Percentiles rank a stretch among this genome's conserved stretches.
phyloP scores from a whole-genome alignment of 257 asterid genomes.

The Solanum chiquidenum region DNA sequence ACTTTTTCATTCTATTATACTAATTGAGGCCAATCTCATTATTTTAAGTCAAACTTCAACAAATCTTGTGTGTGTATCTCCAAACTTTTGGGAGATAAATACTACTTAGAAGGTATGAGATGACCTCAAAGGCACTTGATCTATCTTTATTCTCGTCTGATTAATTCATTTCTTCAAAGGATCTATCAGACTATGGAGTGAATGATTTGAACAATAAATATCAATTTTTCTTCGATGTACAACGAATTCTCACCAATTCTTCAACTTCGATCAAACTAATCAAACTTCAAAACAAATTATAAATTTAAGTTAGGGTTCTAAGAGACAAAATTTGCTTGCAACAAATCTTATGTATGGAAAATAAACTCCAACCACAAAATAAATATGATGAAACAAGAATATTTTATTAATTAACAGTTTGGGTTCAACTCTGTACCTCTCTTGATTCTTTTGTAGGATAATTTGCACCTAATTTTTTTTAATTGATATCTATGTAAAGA shows the following conservation, averaged over 20 bases:
- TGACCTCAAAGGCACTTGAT: neutral
- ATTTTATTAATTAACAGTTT: too few relatives aligned
- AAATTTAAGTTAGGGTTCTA: neutral
- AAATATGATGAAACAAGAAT: too few relatives aligned
- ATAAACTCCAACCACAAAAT: neutral
- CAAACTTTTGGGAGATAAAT: neutral
- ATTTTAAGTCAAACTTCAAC: neutral
- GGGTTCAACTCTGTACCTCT: too few relatives aligned
- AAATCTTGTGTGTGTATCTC: too few relatives aligned
- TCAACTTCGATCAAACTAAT: neutral
- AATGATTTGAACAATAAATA: neutral
- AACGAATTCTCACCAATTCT: too few relatives aligned
- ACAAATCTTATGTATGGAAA: neutral
- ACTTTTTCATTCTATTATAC: neutral
- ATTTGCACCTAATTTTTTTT: neutral
- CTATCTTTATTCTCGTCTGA: neutral
- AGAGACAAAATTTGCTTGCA: neutral
- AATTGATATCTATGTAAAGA: too few relatives aligned
- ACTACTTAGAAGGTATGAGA: neutral
- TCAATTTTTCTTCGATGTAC: neutral
- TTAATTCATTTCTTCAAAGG: neutral
- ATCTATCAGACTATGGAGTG: too few relatives aligned
- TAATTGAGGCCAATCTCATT: neutral
- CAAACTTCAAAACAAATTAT: neutral
- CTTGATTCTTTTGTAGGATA: neutral